These are phyloP conservation scores for Verticillium zaregamsianum DNA, from an alignment of 2,329 filamentous ascomycete genomes.

Conservation along the genomic window DNA sequence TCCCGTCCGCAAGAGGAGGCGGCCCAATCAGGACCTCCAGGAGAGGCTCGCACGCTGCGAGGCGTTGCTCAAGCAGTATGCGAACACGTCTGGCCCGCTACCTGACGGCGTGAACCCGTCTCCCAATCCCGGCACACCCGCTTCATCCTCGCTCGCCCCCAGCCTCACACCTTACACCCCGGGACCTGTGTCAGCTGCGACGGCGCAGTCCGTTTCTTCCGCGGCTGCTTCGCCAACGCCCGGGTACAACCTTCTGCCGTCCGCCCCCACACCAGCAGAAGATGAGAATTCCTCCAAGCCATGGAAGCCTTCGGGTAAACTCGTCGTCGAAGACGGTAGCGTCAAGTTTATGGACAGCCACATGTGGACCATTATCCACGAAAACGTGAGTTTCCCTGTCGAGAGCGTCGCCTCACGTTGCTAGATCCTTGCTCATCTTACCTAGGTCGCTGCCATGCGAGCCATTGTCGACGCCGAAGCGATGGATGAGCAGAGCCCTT, in stretches of 20 bases:
- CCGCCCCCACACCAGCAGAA: conserved; percentile 8
- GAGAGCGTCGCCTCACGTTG: background rate
- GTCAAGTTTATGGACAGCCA: conserved; percentile 55
- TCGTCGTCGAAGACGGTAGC: conserved; percentile 51
- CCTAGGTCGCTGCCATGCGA: conserved; percentile 40
- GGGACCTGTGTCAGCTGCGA: background rate
- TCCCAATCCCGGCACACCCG: conserved; percentile 12
- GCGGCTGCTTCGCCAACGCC: conserved; percentile 1
- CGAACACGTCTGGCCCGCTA: conserved; percentile 22
- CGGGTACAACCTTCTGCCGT: conserved; percentile 11
- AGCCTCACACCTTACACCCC: conserved; percentile 12
- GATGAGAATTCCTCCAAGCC: conserved; percentile 19
- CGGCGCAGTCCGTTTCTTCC: conserved; percentile 4
- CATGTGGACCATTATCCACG: conserved; percentile 48
- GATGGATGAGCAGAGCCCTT: conserved; percentile 41
- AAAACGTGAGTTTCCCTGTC: conserved; percentile 42
- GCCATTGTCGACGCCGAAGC: conserved; percentile 50
- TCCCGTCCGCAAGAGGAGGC: conserved; percentile 53
- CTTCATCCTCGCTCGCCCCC: conserved; percentile 2
- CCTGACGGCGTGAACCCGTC: background rate
- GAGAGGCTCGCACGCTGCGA: conserved; percentile 57
- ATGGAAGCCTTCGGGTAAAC: conserved; percentile 46
- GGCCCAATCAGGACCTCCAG: conserved; percentile 58
- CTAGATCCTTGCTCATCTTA: background rate
- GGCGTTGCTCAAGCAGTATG: conserved; percentile 54